Base-by-base conservation (phyloP, 139 green algal genomes). In the Chlamydomonas sphaeroides region DNA sequence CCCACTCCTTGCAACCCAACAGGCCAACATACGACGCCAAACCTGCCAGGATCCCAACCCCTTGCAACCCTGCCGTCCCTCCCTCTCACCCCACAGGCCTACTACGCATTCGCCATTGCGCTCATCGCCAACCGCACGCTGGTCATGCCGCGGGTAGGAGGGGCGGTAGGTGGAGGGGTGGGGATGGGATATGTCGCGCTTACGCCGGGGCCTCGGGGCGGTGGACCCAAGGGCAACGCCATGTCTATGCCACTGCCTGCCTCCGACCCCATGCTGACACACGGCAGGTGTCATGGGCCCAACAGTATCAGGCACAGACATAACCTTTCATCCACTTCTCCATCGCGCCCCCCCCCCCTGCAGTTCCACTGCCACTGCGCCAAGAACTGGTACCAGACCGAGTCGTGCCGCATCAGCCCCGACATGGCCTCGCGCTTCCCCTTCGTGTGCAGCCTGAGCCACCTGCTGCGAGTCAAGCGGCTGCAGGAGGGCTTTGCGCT, bases 321-420 rank as follows among this genome's bases (percentile, higher is more conserved):
- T n/a, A n/a, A n/a, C n/a, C n/a, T n/a, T n/a, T n/a, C n/a, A n/a
- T n/a, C n/a, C n/a, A n/a, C n/a, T n/a, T n/a, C n/a, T n/a, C 23
- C 36, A 41, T 32, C 11, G 25, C 71, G 17, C 25, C 35, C 5
- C 53, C 39, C 72, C 28, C 1, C 28, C 25, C n/a, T 4, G 15
- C 83, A 91, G 87, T 81, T 91, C 65, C 61, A 69, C 25, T 91
- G 87, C 80, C 89, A 86, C 80, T 91, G 87, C 84, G 74, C 84
- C 61, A 84, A 86, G 62, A 89, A 87, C 59, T 91, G 72, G 72
- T 79, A 67, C 57, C 36, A 42, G 36, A 79, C 72, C 7, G 11
- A 45, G 8, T 35, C 57, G 21, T 91, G 87, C 48, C 87, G 87
- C 28, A 74, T 91, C 53, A 69, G 72, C 49, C 59, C 65, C 28